These are phyloP conservation scores for Cyclotella sp. DNA, from an alignment of 108 stramenopile species.

Conservation along the genomic window DNA sequence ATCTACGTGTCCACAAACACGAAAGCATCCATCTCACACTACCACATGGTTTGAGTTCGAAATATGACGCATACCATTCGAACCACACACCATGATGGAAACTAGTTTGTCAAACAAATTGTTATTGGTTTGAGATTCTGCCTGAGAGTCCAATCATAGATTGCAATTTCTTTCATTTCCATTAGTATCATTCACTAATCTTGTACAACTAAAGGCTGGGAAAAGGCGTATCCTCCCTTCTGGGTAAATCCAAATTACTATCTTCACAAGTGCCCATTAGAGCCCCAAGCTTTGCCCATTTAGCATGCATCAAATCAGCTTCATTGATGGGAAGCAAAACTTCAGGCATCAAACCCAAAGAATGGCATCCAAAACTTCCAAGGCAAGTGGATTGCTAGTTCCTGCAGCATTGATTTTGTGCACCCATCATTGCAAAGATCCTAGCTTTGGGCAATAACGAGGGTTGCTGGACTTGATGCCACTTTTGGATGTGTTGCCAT, in stretches of 20 bases:
- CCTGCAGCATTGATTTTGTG: constrained; percentile 38
- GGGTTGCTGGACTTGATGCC: background rate
- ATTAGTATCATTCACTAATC: background rate
- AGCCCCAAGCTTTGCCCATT: constrained; percentile 29
- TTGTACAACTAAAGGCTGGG: constrained; percentile 9
- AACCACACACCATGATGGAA: constrained; percentile 18
- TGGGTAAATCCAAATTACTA: background rate
- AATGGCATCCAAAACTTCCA: constrained; percentile 35
- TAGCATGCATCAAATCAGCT: constrained; percentile 17
- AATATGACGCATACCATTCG: constrained; percentile 18
- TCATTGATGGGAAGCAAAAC: constrained; percentile 4
- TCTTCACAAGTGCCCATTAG: constrained; percentile 6
- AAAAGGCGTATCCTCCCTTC: constrained; percentile 32
- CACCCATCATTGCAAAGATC: constrained; percentile 45
- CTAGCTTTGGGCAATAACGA: constrained; percentile 34
- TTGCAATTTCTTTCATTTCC: background rate
- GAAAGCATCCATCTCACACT: constrained; percentile 19
- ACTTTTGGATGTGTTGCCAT: too few relatives aligned
- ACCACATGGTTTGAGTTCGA: background rate
- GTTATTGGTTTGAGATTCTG: background rate
- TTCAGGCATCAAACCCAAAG: constrained; percentile 31
- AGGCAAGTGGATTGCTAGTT: constrained; percentile 23
- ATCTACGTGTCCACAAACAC: constrained; percentile 33
- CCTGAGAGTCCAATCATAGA: background rate
- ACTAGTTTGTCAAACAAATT: constrained; percentile 25